A percentile compares a stretch with the other conserved stretches of the same genome.
phyloP scores from a whole-genome alignment of 176 grass and related monocot species.

The Lolium rigidum region DNA sequence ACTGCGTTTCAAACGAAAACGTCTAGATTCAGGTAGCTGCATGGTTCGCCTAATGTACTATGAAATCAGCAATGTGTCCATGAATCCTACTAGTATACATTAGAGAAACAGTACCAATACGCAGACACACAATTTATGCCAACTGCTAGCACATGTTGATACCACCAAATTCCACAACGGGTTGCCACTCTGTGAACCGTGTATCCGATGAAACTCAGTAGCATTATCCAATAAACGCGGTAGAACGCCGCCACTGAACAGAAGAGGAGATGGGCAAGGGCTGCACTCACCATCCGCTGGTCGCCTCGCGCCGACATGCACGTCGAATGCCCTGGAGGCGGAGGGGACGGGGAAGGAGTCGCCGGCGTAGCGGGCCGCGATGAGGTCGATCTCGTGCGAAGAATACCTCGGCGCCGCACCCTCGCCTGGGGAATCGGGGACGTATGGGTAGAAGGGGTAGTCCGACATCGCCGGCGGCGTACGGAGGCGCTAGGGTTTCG shows the following conservation, averaged over 20 bases:
- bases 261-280: background rate
- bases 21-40: background rate
- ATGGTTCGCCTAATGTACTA: background rate
- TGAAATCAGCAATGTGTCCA: background rate
- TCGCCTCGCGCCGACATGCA: conserved; percentile 49
- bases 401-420: conserved; percentile 48
- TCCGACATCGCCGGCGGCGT: conserved; percentile 58
- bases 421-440: conserved; percentile 28
- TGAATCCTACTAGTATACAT: background rate
- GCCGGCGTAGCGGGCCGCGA: conserved; percentile 54
- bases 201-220: background rate
- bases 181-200: background rate
- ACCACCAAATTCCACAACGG: background rate
- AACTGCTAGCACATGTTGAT: background rate
- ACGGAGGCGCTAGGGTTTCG: conserved; percentile 47
- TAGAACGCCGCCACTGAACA: background rate
- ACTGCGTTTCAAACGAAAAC: background rate
- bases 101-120: conserved; percentile 10
- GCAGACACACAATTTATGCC: conserved; percentile 14
- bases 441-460: conserved; percentile 58
- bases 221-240: conserved; percentile 26
- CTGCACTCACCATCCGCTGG: conserved; percentile 68
- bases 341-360: conserved; percentile 18
- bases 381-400: conserved; percentile 62
- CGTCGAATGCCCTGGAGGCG: conserved; percentile 35